Evolutionary conservation across 139 green algal species (phyloP).

Genomic region (Ettlia oleoabundans): DNA sequence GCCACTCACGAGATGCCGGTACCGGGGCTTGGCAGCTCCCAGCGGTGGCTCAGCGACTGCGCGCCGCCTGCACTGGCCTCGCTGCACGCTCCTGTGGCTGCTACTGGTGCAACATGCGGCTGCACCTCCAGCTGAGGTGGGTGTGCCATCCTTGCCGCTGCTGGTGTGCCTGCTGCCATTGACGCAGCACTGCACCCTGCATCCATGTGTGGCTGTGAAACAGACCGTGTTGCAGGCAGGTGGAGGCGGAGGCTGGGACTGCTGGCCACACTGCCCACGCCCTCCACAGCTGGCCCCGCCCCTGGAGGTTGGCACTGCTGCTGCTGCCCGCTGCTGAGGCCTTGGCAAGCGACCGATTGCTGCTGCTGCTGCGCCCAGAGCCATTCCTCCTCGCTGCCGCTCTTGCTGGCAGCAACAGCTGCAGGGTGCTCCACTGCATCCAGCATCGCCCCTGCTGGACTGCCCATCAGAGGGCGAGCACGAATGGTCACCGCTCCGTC

Average conservation of each 20-base stretch:
- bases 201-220: background rate
- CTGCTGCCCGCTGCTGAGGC: background rate
- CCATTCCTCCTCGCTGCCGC: too few species aligned
- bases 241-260: constrained; percentile 22
- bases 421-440: too few species aligned
- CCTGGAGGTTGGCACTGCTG: background rate
- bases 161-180: background rate
- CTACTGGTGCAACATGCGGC: background rate
- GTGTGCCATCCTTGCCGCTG: background rate
- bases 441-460: background rate
- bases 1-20: constrained; percentile 11
- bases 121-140: background rate
- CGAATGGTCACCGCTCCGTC: constrained; percentile 13
- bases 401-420: background rate
- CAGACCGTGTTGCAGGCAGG: constrained; percentile 2
- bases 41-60: constrained; percentile 19
- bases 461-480: background rate
- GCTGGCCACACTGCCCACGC: constrained; percentile 11
- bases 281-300: background rate
- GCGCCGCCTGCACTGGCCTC: background rate
- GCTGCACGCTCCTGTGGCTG: background rate
- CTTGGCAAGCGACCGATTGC: background rate
- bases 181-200: background rate
- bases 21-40: constrained; percentile 24
- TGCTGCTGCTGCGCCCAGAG: constrained; percentile 22